Evolutionary conservation across 192 early-diverging fungal species (phyloP), one percentile per base, ranked within the genome.

Genomic region (Backusella liffmaniae): DNA sequence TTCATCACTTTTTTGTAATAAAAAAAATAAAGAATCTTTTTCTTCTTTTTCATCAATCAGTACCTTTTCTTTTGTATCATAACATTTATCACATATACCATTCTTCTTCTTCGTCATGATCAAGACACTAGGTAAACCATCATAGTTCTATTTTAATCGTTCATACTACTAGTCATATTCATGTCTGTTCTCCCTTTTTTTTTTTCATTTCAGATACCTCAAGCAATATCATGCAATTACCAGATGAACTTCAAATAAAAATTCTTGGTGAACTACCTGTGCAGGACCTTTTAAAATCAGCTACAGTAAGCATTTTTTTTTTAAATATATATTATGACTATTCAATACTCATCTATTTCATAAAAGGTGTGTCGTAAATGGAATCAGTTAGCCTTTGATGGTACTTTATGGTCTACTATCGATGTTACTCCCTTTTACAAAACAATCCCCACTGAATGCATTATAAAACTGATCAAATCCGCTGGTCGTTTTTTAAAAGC

Each of bases 371-470:
- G 78, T 72, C 77, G 56, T 12, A 53, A 46, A 39, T 85, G 84
- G 84, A 67, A 76, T 29, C 41, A 41, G n/a, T 35, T 85, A 16
- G 76, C 72, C 18, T 80, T 71, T 30, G 84, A 85, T 68, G 82
- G 84, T 8, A 76, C 76, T 16, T 49, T 85, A 30, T 85, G 84
- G 84, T 35, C 42, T 23, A 59, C 51, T 7, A 74, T 85, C 44
- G 78, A 85, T 75, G 68, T 76, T 1, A 30, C 59, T n/a, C 81
- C 79, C 18, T 85, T 81, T 65, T 85, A 83, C 68, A 77, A 78
- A 36, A 68, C 51, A 5, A 85, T 85, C 16, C 69, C 81, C 5
- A 65, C 66, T 21, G 82, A 85, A 18, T 76, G 77, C 29, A 36
- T 85, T 7, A 10, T 83, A 29, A 62, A 72, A 67, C 62, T 85